phyloP scores from a whole-genome alignment of 768 basidiomycete species.

The Mycena alexandri region DNA sequence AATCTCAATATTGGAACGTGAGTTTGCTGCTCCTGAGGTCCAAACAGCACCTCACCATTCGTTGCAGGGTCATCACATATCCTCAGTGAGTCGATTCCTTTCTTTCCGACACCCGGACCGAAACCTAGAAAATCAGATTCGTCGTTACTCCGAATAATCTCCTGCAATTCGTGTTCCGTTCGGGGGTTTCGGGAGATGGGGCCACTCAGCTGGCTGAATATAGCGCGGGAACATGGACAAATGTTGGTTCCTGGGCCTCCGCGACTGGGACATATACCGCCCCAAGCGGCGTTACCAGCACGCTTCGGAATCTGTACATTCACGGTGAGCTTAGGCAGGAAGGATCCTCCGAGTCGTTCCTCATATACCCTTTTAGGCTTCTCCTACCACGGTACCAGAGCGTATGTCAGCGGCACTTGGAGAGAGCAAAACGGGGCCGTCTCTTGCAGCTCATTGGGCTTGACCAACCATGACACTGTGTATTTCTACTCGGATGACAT shows the following conservation, averaged over 20 bases:
- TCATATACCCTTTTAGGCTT: slow-evolving; percentile 39
- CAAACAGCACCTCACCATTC: slow-evolving; percentile 5
- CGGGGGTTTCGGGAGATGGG: slow-evolving; percentile 61
- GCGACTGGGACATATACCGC: slow-evolving; percentile 58
- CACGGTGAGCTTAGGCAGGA: slow-evolving; percentile 45
- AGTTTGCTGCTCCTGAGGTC: slow-evolving; percentile 37
- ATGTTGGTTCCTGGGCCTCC: slow-evolving; percentile 62
- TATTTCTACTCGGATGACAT: slow-evolving; percentile 62
- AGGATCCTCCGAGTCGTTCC: background rate
- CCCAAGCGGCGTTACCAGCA: slow-evolving; percentile 54
- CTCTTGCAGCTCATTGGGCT: slow-evolving; percentile 55
- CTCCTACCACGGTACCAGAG: slow-evolving; percentile 52
- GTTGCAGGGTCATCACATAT: slow-evolving; percentile 55
- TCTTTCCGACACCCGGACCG: no score
- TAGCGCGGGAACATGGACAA: slow-evolving; percentile 54
- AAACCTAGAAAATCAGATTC: slow-evolving; percentile 41
- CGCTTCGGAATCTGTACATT: slow-evolving; percentile 61
- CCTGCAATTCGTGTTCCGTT: slow-evolving; percentile 62
- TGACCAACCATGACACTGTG: slow-evolving; percentile 63
- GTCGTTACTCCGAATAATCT: slow-evolving; percentile 60
- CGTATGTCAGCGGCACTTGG: slow-evolving; percentile 63
- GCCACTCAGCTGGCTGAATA: slow-evolving; percentile 63
- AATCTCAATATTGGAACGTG: slow-evolving; percentile 58
- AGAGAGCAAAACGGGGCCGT: slow-evolving; percentile 58
- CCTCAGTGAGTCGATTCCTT: slow-evolving; percentile 46